These are phyloP conservation scores for Fusarium sp. DNA, from an alignment of 2,329 filamentous ascomycete species.

Conservation along the genomic window DNA sequence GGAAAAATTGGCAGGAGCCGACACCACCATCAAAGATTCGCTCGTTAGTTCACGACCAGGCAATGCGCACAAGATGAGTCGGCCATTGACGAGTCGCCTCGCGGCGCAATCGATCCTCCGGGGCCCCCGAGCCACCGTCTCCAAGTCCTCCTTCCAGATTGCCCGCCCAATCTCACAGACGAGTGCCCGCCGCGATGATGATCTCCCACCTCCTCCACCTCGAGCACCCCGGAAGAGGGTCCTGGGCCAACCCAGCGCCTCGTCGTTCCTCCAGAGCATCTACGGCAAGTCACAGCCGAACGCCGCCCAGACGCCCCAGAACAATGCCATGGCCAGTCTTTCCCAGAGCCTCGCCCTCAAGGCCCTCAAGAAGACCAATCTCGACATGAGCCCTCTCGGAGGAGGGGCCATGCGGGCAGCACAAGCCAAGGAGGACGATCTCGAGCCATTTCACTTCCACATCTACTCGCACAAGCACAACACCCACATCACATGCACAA, in stretches of 20 bases:
- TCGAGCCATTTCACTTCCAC: slow-evolving; percentile 85
- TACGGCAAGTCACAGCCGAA: slow-evolving; percentile 45
- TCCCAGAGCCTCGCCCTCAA: slow-evolving; percentile 56
- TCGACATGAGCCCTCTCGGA: slow-evolving; percentile 50
- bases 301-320: slow-evolving; percentile 28
- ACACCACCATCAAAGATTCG: slow-evolving; percentile 25
- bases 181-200: slow-evolving; percentile 43
- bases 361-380: slow-evolving; percentile 49
- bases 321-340: slow-evolving; percentile 50
- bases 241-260: slow-evolving; percentile 43
- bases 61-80: slow-evolving; percentile 57
- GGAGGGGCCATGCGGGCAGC: slow-evolving; percentile 33
- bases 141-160: slow-evolving; percentile 35
- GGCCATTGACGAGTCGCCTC: slow-evolving; percentile 56
- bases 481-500: slow-evolving; percentile 90
- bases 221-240: slow-evolving; percentile 34
- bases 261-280: slow-evolving; percentile 50
- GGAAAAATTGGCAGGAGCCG: slow-evolving; percentile 44
- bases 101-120: slow-evolving; percentile 55
- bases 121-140: slow-evolving; percentile 34
- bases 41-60: slow-evolving; percentile 21
- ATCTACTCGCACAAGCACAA: slow-evolving; percentile 93
- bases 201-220: slow-evolving; percentile 32
- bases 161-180: slow-evolving; percentile 57
- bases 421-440: slow-evolving; percentile 50